phyloP scores from a whole-genome alignment of 2,329 filamentous ascomycete genomes.

The Colletotrichum cordylinicola region DNA sequence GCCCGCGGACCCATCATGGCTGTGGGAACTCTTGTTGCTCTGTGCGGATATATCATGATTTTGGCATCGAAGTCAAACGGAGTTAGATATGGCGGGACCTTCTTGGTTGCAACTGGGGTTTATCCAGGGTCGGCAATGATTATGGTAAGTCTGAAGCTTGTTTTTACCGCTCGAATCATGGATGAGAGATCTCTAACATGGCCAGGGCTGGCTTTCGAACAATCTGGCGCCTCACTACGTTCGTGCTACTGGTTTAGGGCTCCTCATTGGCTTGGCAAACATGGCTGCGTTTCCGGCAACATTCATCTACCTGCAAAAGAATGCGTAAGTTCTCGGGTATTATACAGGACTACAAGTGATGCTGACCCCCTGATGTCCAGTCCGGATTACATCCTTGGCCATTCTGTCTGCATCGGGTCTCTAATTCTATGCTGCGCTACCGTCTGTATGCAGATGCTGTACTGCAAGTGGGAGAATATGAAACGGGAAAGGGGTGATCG shows the following conservation, averaged over 20 bases:
- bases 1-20: conserved; percentile 36
- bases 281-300: conserved; percentile 45
- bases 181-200: background rate
- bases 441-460: conserved; percentile 38
- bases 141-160: conserved; percentile 25
- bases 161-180: background rate
- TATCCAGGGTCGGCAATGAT: conserved; percentile 31
- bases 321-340: conserved; percentile 39
- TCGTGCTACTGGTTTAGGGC: conserved; percentile 44
- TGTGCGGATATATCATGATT: conserved; percentile 40
- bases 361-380: background rate
- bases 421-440: conserved; percentile 35
- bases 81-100: conserved; percentile 41
- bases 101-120: conserved; percentile 30
- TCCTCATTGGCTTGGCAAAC: conserved; percentile 39
- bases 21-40: conserved; percentile 32
- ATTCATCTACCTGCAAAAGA: conserved; percentile 47
- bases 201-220: conserved; percentile 43
- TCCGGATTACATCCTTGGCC: background rate
- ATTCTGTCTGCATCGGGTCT: background rate
- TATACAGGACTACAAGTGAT: background rate
- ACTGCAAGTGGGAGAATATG: conserved; percentile 45
- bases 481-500: conserved; percentile 42
- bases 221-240: conserved; percentile 49
- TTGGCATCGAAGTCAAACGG: conserved; percentile 31